Evolutionary conservation across 2,329 filamentous ascomycete species (phyloP), one percentile per base, ranked within the genome.

Genomic region (Hypoxylon sp.): DNA sequence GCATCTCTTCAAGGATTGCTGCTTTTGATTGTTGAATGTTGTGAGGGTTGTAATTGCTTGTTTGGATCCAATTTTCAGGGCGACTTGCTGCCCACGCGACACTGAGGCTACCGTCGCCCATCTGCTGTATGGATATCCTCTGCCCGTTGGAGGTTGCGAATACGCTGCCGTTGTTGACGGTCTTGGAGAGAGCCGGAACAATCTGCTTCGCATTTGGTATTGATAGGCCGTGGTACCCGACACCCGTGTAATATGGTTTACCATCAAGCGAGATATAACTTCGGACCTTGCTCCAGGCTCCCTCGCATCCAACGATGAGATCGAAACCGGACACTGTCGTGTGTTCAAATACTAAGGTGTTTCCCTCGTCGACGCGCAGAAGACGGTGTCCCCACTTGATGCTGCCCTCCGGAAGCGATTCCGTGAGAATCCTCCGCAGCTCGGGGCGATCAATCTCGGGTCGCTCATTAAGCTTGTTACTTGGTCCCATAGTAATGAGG

Each of bases 401-500:
- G 46, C 66, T 75, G 3, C 66, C 73, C 5, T 69, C 63, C 0
- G 79, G 72, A 7, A 81, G 68, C 2, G 76, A 76, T 16, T 75
- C 68, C 12, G 74, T 64, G 6, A 82, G 67, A 3, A 82, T 67
- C 32, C 72, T 61, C 5, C 75, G 69, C 11, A 82, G 69, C 15
- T 69, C 65, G 4, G 67, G 57, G 12, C 79, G 75, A 63, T 84
- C 80, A 52, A 84, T 83, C 62, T 83, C 81, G 0, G 78, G 79
- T 5, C 75, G 71, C 47, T 74, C 71, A 32, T 64, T 63, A 13
- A 72, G 55, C 35, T 68, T 63, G 21, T 67, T 65, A n/a, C 68
- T 65, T 3, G 70, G 37, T 3, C 68, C 62, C 4, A 67, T 66
- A 5, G 67, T 64, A 4, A 73, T 62, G 7, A 68, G 63, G 5